Conservation (phyloP, 805 yeast species). For the Cyberlindnera samutprakarnensis region DNA sequence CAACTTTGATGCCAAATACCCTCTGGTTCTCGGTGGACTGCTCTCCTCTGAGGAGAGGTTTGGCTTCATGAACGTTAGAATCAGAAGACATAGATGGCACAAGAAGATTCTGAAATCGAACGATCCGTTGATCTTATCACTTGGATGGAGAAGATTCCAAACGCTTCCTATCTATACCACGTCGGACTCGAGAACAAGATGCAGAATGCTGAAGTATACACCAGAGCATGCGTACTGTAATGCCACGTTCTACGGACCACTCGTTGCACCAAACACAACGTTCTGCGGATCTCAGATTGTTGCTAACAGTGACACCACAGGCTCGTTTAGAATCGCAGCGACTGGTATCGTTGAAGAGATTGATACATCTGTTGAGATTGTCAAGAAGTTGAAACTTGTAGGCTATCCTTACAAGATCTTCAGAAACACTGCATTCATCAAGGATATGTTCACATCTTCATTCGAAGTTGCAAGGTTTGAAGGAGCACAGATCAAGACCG, state of each 20-base stretch:
- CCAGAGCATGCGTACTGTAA: slow-evolving; percentile 97
- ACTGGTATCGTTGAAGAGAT: slow-evolving; percentile 95
- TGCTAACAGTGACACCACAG: slow-evolving; percentile 75
- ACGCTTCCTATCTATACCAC: slow-evolving; percentile 94
- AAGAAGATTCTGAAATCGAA: slow-evolving; percentile 90
- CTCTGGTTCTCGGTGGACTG: slow-evolving; percentile 86
- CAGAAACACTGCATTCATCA: slow-evolving; percentile 94
- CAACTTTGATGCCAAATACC: slow-evolving; percentile 77
- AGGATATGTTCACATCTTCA: slow-evolving; percentile 89
- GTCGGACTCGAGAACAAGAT: slow-evolving; percentile 94
- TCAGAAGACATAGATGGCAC: slow-evolving; percentile 99
- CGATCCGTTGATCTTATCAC: slow-evolving; percentile 87
- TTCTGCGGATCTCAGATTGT: slow-evolving; percentile 93
- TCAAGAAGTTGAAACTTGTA: slow-evolving; percentile 88
- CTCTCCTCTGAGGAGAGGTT: slow-evolving; percentile 86
- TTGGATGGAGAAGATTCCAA: slow-evolving; percentile 99
- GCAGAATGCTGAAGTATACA: slow-evolving; percentile 95
- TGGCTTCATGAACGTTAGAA: slow-evolving; percentile 87
- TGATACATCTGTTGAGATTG: slow-evolving; percentile 83
- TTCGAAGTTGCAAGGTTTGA: slow-evolving; percentile 96
- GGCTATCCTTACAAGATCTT: slow-evolving; percentile 92
- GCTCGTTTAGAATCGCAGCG: slow-evolving; percentile 90
- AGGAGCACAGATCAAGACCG: slow-evolving; percentile 95
- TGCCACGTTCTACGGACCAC: slow-evolving; percentile 94
- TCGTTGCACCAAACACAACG: slow-evolving; percentile 95